These are phyloP conservation scores for Micractinium sp. DNA, from an alignment of 139 green algal genomes.

Conservation along the genomic window DNA sequence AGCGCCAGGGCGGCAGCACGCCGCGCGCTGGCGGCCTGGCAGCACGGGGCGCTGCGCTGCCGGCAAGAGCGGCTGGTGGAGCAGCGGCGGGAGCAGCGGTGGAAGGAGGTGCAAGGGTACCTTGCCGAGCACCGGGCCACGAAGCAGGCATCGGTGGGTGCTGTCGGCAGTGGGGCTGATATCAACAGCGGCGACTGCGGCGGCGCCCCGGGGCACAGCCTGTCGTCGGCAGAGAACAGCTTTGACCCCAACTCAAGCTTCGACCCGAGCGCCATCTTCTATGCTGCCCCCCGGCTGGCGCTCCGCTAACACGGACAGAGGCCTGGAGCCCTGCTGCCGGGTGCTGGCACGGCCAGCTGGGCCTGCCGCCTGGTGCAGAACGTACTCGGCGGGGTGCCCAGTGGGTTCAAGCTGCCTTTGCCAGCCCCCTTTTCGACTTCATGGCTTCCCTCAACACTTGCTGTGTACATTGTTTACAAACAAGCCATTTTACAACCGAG, in stretches of 20 bases:
- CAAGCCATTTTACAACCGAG: too few species aligned
- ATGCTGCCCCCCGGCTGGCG: background rate
- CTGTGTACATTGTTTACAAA: too few species aligned
- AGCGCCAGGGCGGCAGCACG: too few species aligned
- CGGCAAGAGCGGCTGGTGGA: background rate
- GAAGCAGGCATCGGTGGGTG: background rate
- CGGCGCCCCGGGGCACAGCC: background rate
- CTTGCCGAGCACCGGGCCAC: background rate
- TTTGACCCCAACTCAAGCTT: constrained; percentile 10
- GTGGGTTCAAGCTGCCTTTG: too few species aligned
- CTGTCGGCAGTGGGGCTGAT: background rate
- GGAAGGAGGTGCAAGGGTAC: background rate
- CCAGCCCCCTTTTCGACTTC: too few species aligned
- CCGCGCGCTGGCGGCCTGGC: background rate
- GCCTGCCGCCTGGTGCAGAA: background rate
- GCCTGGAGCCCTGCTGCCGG: constrained; percentile 79
- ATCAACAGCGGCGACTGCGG: background rate
- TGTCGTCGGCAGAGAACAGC: constrained; percentile 17
- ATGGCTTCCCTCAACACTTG: too few species aligned
- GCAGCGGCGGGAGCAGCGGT: constrained; percentile 1
- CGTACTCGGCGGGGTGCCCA: too few species aligned
- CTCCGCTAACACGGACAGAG: background rate
- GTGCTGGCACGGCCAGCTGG: background rate
- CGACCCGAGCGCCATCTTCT: background rate
- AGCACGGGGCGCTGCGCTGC: background rate